Evolutionary conservation across 257 asterid genomes (phyloP), one percentile per base, ranked within the genome.

Genomic region (Voacanga thouarsii): DNA sequence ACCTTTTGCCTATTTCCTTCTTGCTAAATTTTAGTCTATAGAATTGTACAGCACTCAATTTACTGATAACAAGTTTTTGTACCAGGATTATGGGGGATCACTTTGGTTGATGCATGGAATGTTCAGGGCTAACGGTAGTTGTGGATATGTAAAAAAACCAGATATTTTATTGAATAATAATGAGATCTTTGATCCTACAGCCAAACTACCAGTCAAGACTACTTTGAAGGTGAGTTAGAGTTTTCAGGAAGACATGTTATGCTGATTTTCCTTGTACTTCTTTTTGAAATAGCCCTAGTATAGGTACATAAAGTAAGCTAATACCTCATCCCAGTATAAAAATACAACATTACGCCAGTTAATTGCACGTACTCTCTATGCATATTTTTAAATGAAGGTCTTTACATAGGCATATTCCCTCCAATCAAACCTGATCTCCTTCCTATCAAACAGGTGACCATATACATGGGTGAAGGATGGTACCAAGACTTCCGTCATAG

Each of bases 391-490:
- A 68, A 37, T 19, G 28, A 23, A 69, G 45, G 30, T 18, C 24
- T 51, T 53, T 8, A 51, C 50, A 28, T 24, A 26, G 10, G 76
- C n/a, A 53, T 69, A n/a, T 43, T 50, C 45, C 11, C 50, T 49
- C 65, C 24, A 66, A 37, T 78, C 65, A 55, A 74, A 33, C 74
- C 44, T 51, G 72, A 44, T 66, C 19, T 78, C 37, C 61, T 75
- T 78, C 59, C 72, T 79, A 56, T 73, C 80, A 61, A 82, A 64
- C 88, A 94, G 98, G 98, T 94, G 80, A 90, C 96, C 15, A 80
- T 92, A 41, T 92, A 81, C 74, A 94, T 94, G 98, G 98, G 98
- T 50, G 98, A 92, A 82, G 97, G 98, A 83, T 94, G 98, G 98
- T 86, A 92, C 84, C 83, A 80, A 53, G 97, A 90, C 85, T 94